Evolutionary conservation across 768 basidiomycete genomes (phyloP).

Genomic region (Kwoniella bestiolae): DNA sequence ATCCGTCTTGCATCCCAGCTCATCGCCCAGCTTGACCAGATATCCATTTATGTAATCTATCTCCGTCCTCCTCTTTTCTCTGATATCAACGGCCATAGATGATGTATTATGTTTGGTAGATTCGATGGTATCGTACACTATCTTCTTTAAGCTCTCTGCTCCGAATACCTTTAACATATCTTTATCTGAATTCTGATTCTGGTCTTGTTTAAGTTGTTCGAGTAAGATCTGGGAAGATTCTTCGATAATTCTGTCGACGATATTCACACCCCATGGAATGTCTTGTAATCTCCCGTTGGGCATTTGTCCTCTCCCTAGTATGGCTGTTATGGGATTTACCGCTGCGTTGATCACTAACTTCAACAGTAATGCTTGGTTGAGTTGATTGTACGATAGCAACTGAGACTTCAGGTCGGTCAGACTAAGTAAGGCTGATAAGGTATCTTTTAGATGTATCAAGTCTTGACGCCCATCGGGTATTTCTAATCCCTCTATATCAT

Average conservation of each 20-base stretch:
- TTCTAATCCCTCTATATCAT: constrained; percentile 52
- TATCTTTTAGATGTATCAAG: constrained; percentile 70
- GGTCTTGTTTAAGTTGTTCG: constrained; percentile 43
- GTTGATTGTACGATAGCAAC: constrained; percentile 69
- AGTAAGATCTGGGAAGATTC: constrained; percentile 73
- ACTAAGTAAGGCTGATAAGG: constrained; percentile 68
- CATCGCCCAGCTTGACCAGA: constrained; percentile 67
- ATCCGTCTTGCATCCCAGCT: constrained; percentile 66
- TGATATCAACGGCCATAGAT: constrained; percentile 78
- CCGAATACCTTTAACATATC: background rate
- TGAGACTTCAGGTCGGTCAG: constrained; percentile 64
- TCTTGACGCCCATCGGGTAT: constrained; percentile 42
- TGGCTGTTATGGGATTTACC: constrained; percentile 83
- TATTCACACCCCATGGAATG: background rate
- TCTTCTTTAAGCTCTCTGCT: constrained; percentile 8
- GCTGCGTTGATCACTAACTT: constrained; percentile 81
- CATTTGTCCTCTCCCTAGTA: constrained; percentile 66
- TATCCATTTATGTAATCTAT: constrained; percentile 84
- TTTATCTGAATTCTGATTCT: background rate
- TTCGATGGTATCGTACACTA: constrained; percentile 52
- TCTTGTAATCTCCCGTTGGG: constrained; percentile 71
- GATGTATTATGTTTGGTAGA: constrained; percentile 72
- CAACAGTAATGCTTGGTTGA: constrained; percentile 73
- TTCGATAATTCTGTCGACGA: constrained; percentile 57
- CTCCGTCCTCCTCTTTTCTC: constrained; percentile 68